phyloP scores from a whole-genome alignment of 1,284 basidiomycete species.

The Ganoderma boninense region DNA sequence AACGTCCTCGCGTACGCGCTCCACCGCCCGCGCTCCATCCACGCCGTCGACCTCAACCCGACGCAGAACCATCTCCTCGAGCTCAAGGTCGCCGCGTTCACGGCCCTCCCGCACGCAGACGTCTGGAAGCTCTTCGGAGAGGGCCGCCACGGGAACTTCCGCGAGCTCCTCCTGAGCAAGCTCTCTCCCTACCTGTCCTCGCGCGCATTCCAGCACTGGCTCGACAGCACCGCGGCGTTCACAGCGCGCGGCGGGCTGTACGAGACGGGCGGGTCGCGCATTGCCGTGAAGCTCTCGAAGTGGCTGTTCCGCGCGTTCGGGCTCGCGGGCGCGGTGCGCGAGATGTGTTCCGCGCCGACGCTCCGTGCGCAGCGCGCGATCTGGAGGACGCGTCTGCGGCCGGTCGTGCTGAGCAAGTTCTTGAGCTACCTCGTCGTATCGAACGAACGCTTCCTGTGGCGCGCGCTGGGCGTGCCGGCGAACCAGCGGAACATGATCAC shows the following conservation, averaged over 20 bases:
- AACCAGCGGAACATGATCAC: constrained; percentile 35
- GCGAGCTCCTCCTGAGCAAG: constrained; percentile 27
- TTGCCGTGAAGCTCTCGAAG: constrained; percentile 34
- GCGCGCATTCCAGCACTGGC: constrained; percentile 35
- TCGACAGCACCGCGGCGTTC: constrained; percentile 29
- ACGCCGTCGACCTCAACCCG: constrained; percentile 36
- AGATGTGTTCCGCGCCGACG: constrained; percentile 27
- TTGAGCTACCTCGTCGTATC: constrained; percentile 33
- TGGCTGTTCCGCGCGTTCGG: constrained; percentile 32
- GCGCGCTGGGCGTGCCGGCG: constrained; percentile 32
- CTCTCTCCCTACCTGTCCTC: constrained; percentile 35
- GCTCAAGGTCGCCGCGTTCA: constrained; percentile 35
- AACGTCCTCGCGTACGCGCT: constrained; percentile 34
- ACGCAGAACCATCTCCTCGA: constrained; percentile 35
- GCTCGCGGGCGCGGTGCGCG: constrained; percentile 25
- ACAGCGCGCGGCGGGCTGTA: constrained; percentile 31
- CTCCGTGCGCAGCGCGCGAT: constrained; percentile 30
- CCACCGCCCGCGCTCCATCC: constrained; percentile 30
- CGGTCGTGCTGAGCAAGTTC: constrained; percentile 29
- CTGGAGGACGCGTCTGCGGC: constrained; percentile 30
- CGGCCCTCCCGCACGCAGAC: constrained; percentile 29
- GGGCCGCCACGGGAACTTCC: constrained; percentile 30
- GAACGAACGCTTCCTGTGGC: constrained; percentile 35
- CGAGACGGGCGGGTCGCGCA: constrained; percentile 34
- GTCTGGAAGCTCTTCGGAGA: constrained; percentile 33